Percentiles rank a stretch among this genome's conserved stretches.
Conservation (phyloP, 2,329 filamentous ascomycete genomes). For the Colletotrichum ledebouriae region DNA sequence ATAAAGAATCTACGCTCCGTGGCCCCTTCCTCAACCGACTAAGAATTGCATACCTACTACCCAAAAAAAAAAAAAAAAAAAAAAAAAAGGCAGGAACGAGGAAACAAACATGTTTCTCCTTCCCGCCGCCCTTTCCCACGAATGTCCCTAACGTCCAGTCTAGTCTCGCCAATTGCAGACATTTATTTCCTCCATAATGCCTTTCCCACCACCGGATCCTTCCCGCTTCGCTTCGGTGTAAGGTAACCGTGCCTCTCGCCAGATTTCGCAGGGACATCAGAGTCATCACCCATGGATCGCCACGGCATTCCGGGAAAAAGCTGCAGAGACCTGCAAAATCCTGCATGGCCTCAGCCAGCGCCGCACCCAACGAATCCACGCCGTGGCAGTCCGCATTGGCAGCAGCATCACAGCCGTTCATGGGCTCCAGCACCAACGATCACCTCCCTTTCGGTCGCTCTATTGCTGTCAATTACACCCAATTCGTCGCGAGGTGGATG, state of each 20-base stretch:
- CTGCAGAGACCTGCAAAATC: constrained; percentile 10
- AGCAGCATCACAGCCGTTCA: constrained; percentile 27
- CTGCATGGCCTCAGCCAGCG: constrained; percentile 28
- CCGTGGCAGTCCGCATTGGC: constrained; percentile 32
- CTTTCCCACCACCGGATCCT: constrained; percentile 2
- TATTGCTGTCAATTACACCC: constrained; percentile 23
- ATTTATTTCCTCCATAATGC: constrained; percentile 1
- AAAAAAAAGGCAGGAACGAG: constrained; percentile 13
- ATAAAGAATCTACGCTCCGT: too few relatives aligned
- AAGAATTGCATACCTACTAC: neutral
- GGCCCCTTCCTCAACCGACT: too few relatives aligned
- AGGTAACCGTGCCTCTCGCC: constrained; percentile 2
- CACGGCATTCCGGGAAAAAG: constrained; percentile 13
- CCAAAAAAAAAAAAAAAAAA: constrained; percentile 15
- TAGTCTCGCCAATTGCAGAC: constrained; percentile 1
- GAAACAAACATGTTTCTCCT: constrained; percentile 20
- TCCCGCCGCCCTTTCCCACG: constrained; percentile 2
- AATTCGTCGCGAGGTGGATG: constrained; percentile 39
- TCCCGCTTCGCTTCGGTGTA: constrained; percentile 5
- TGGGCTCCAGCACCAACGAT: constrained; percentile 21
- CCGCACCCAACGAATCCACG: constrained; percentile 16
- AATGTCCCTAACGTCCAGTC: neutral
- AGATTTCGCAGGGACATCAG: neutral
- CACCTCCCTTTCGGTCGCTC: constrained; percentile 33
- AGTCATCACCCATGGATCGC: constrained; percentile 11